Base-by-base conservation (phyloP, 148 eudicot species). In the Mesembryanthemum crystallinum region DNA sequence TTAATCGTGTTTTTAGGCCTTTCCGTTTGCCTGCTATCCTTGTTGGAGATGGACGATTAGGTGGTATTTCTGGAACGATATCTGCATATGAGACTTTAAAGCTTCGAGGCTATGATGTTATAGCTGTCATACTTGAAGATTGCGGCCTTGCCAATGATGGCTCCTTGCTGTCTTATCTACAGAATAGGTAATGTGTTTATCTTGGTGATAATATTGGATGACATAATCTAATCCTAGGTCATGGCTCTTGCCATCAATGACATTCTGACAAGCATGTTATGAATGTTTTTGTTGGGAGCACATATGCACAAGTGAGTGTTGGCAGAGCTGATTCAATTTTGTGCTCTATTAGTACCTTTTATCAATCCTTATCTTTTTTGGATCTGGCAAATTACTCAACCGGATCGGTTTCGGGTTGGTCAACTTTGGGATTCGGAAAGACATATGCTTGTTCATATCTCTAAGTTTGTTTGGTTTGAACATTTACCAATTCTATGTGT, bases 81-180 rank as follows among this genome's bases (percentile, higher is more conserved):
- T 90, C 99, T 79, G 99, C 99, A 49, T 95, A 87, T 73, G 99
- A 95, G 82, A 89, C 87, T 80, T 84, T 95, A 71, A 92, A 82
- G 84, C 87, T 92, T 62, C 96, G 98, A 68, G 99, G 99, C 71
- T 95, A 92, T 86, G 99, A 95, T 82, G 92, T 92, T 76, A 94
- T 67, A 75, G 99, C 94, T 64, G 73, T 95, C 76, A 82, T 95
- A 74, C 82, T 95, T 45, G 94, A 90, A 86, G 96, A 95, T 79
- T 82, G 86, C 58, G 94, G 97, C 42, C 92, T 95, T 54, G 77
- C 69, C 69, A 95, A 95, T 80, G 89, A 95, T 66, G 79, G 78
- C 54, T 88, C 96, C 70, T 76, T 95, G 76, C 45, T 77, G 67
- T 80, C 92, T 73, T 92, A 95, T 80, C 77, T 95, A 35, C 87